Evolutionary conservation across 2,329 filamentous ascomycete species (phyloP), one percentile per base, ranked within the genome.

Genomic region (Penicillium corylophilum): DNA sequence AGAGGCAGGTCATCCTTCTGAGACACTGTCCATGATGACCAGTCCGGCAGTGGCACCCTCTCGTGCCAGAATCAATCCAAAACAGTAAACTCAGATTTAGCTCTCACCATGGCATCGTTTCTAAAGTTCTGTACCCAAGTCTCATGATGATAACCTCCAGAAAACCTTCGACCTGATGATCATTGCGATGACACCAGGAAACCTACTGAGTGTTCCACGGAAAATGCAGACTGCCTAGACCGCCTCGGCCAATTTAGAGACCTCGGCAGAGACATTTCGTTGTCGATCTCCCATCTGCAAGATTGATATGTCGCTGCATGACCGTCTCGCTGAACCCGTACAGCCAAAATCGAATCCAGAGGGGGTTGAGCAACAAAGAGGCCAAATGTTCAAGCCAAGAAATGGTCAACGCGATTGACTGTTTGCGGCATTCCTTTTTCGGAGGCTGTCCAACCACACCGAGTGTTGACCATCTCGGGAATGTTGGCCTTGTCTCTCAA

Each of bases 401-500:
- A 36, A 16, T 29, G 48, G 52, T 56, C 46, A 13, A 43, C 53
- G 45, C 18, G 16, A 2, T 8, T 12, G 7, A 12, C 40, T 24
- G 55, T 26, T 49, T 58, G 50, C 55, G 36, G 45, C 12, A 26
- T 20, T 26, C 22, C 15, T n/a, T 10, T 7, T 18, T 29, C 8
- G 31, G 8, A 12, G 20, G 28, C 26, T 7, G 28, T 12, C 48
- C 48, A 51, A 51, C n/a, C 46, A 50, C 12, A 6, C 8, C 3
- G 9, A 10, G 24, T 13, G 26, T 18, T 7, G 16, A 23, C 7
- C 16, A 15, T 18, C 15, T 24, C 16, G 49, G 50, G 57, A 59
- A 59, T 60, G 56, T 45, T 33, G 42, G 46, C 8, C 7, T 22
- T 23, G 26, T 42, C 29, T 36, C 35, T 40, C 29, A 44, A 48